Conservation (phyloP, 108 stramenopile species). For the Chaetoceros muelleri region DNA sequence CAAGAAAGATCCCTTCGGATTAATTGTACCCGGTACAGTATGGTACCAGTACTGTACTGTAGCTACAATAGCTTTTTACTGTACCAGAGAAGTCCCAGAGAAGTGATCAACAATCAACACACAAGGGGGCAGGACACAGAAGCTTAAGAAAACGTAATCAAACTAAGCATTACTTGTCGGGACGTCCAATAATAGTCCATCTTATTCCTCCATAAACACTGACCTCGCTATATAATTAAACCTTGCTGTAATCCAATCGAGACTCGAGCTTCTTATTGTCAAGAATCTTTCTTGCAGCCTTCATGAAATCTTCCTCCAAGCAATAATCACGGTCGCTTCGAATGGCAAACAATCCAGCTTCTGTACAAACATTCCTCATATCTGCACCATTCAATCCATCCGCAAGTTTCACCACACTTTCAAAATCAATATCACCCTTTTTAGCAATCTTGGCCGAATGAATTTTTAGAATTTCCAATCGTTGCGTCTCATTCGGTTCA, state of each 20-base stretch:
- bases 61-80: no score
- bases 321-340: slow-evolving; percentile 94
- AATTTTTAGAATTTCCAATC: slow-evolving; percentile 97
- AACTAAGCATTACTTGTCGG: neutral
- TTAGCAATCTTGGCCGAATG: slow-evolving; percentile 90
- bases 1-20: no score
- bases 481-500: slow-evolving; percentile 94
- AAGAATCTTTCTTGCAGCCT: slow-evolving; percentile 96
- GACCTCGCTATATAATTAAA: slow-evolving; percentile 33
- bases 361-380: slow-evolving; percentile 95
- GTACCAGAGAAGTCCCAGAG: no score
- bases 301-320: slow-evolving; percentile 99
- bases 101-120: neutral
- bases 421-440: slow-evolving; percentile 95
- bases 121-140: neutral
- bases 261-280: slow-evolving; percentile 98
- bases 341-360: slow-evolving; percentile 98
- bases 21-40: no score
- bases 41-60: no score
- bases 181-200: neutral
- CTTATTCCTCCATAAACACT: no score
- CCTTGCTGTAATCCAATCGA: slow-evolving; percentile 97
- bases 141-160: neutral
- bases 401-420: slow-evolving; percentile 93
- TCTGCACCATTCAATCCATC: slow-evolving; percentile 99